Evolutionary conservation across 2,329 filamentous ascomycete genomes (phyloP).

Genomic region (Calonectria pauciramosa): DNA sequence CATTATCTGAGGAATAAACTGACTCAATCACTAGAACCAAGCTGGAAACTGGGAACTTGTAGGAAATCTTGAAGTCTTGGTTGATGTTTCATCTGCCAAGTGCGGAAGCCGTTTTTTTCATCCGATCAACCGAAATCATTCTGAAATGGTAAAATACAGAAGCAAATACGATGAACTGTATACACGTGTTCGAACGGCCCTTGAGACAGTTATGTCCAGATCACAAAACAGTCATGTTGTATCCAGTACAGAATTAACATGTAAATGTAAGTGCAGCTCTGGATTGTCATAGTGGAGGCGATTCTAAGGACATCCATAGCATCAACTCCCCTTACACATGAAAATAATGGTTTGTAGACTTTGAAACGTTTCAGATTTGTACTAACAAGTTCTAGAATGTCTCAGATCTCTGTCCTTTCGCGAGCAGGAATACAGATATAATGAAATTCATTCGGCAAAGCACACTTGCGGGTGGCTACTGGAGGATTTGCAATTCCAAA

Average conservation of each 20-base stretch:
- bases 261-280: background rate
- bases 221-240: background rate
- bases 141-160: conserved; percentile 16
- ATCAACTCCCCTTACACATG: background rate
- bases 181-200: background rate
- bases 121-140: conserved; percentile 19
- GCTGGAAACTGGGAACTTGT: conserved; percentile 6
- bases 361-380: background rate
- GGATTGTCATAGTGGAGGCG: no score
- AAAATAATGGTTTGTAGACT: background rate
- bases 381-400: conserved; percentile 8
- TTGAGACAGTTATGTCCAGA: background rate
- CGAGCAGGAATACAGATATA: conserved; percentile 11
- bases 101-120: background rate
- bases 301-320: background rate
- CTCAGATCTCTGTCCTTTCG: conserved; percentile 14
- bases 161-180: conserved; percentile 7
- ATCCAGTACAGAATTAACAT: background rate
- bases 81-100: conserved; percentile 10
- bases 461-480: conserved; percentile 13
- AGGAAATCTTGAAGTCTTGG: conserved; percentile 4
- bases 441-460: conserved; percentile 7
- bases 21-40: background rate
- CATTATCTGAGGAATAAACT: no score
- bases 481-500: conserved; percentile 11